A percentile compares a stretch with the other conserved stretches of the same genome.
phyloP scores from a whole-genome alignment of 148 eudicot species.

The Vaccinium corymbosum region DNA sequence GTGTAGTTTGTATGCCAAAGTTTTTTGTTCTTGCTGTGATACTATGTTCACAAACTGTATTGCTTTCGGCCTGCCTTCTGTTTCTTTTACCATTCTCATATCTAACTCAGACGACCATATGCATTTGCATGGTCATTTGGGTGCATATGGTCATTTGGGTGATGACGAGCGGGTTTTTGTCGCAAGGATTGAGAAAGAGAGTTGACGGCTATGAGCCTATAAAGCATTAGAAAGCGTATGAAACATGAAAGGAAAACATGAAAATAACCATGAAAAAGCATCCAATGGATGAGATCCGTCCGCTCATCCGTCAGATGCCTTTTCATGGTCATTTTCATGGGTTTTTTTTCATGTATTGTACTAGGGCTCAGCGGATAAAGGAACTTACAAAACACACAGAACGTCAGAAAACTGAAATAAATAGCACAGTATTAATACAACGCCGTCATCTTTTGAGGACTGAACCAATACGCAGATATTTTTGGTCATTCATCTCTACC shows the following conservation, averaged over 20 bases:
- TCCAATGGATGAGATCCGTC: no score
- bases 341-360: no score
- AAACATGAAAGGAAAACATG: no score
- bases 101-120: neutral
- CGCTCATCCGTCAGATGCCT: no score
- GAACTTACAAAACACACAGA: neutral
- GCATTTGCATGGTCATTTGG: neutral
- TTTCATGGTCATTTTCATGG: no score
- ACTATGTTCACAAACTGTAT: neutral
- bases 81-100: neutral
- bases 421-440: slow-evolving; percentile 17
- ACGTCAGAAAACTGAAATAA: neutral
- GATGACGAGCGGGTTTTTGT: neutral
- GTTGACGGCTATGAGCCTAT: neutral
- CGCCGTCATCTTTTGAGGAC: slow-evolving; percentile 23
- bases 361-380: neutral
- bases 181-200: neutral
- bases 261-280: no score
- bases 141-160: neutral
- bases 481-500: neutral
- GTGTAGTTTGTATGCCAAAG: neutral
- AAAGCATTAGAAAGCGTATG: neutral
- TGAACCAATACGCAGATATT: slow-evolving; percentile 10
- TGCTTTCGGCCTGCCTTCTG: neutral
- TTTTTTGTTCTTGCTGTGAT: neutral